phyloP scores from a whole-genome alignment of 1,139 yeast genomes.

The Yamadazyma triangularis region DNA sequence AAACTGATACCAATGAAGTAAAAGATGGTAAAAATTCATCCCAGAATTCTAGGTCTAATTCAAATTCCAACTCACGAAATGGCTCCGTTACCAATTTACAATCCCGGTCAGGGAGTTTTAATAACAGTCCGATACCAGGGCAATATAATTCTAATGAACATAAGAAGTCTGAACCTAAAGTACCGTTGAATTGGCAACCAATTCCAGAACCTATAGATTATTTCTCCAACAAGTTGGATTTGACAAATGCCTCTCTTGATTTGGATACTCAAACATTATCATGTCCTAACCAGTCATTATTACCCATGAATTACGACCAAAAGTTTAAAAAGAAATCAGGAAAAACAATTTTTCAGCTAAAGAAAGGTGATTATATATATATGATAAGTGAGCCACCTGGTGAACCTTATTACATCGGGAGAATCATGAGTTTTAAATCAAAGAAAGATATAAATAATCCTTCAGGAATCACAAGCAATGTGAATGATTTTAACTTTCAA shows the following conservation, averaged over 20 bases:
- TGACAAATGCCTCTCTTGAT: conserved; percentile 34
- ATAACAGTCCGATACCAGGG: background rate
- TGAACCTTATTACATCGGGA: conserved; percentile 88
- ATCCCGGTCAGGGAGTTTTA: background rate
- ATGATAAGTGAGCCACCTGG: conserved; percentile 93
- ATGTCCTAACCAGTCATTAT: conserved; percentile 27
- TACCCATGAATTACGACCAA: conserved; percentile 8
- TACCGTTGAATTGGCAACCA: conserved; percentile 43
- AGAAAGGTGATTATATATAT: conserved; percentile 67
- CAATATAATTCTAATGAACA: background rate
- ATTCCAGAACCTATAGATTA: conserved; percentile 24
- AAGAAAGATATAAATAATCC: conserved; percentile 14
- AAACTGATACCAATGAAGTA: background rate
- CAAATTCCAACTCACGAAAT: conserved; percentile 1
- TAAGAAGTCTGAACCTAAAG: conserved; percentile 1
- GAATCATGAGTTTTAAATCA: conserved; percentile 70
- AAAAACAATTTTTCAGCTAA: conserved; percentile 18
- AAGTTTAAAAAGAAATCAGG: conserved; percentile 11
- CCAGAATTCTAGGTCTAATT: background rate
- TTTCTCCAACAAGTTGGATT: conserved; percentile 34
- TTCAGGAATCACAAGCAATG: conserved; percentile 19
- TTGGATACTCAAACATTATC: conserved; percentile 24
- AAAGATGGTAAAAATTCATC: conserved; percentile 1
- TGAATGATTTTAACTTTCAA: conserved; percentile 54
- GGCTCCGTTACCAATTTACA: background rate